Evolutionary conservation across 2,329 filamentous ascomycete species (phyloP), one percentile per base, ranked within the genome.

Genomic region (Boeremia lycopersici): DNA sequence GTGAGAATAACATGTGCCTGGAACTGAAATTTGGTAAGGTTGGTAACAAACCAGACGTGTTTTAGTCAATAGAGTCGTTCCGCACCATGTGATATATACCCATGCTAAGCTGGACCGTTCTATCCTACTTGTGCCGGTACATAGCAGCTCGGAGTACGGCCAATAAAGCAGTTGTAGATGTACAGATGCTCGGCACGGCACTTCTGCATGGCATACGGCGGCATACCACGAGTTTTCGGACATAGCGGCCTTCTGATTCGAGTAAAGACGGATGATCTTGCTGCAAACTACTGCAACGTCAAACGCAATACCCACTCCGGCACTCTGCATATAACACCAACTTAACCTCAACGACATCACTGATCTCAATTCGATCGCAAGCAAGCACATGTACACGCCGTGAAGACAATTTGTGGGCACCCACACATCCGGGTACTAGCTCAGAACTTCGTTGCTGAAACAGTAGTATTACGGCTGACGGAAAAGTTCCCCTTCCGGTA

Each of bases 151-250:
- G 52, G 46, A 35, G 35, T 9, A 23, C n/a, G 11, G 41, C 46
- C 41, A 55, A 36, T 38, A 13, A 42, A 49, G 41, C 25, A 36
- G 45, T 40, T 26, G 19, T 31, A 26, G 26, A 42, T 30, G n/a
- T 17, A 19, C n/a, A 42, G 3, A 40, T 49, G 29, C 41, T 45
- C 45, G 40, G 51, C 39, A 28, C 23, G 23, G 35, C 7, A 46
- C 30, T 29, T 46, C 15, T 36, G 41, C 26, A 17, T 45, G 15
- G 23, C 7, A 17, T 12, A 1, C 23, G 6, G 12, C 36, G 13
- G 13, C 31, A 28, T 6, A 17, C 23, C 13, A 15, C 11, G n/a
- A 17, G 5, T 31, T 13, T n/a, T 34, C 17, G 25, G 28, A 33
- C 10, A 34, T 11, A 23, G 33, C 2, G 12, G 12, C n/a, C 13